Evolutionary conservation across 116 monocot species (phyloP), one percentile per base, ranked within the genome.

Genomic region (Cymodocea nodosa): DNA sequence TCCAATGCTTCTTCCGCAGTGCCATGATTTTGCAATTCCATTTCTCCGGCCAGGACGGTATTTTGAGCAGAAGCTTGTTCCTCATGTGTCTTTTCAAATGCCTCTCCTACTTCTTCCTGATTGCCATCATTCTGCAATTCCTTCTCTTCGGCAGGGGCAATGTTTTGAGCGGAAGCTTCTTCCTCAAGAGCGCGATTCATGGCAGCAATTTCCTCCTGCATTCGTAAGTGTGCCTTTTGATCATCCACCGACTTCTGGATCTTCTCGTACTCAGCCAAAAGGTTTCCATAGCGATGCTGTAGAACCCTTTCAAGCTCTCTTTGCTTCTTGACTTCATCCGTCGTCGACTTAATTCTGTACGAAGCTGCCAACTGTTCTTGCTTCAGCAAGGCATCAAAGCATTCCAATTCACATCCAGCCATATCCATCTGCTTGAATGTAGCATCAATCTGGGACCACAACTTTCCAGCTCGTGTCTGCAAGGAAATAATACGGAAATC

Each of bases 351-450:
- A 17, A 88, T 60, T 61, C 97, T 76, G 71, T 77, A 86, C 8
- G 85, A 75, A 63, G 86, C 85, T 50, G 97, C 88, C 54, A 79
- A 16, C 1, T 77, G 68, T 69, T 97, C 91, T 70, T 91, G 97
- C 81, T 82, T 88, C 50, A 82, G 80, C 52, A 89, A 79, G 50
- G 75, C 78, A 71, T 79, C 76, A 66, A 92, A 98, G 63, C 98
- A 98, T 68, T 87, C 85, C 44, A 89, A 79, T 77, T 98, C 98
- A n/a, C 89, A 92, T 66, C 82, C 81, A 51, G 92, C 76, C 25
- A 87, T 92, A 59, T 80, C 82, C 82, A 89, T 77, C 73, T 92
- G 98, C 71, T 91, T 98, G 73, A 77, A 86, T 34, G 98, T 92
- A 62, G 88, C 88, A 52, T 92, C 86, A 17, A 85, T 79, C 74